phyloP scores from a whole-genome alignment of 805 yeast species.

The Wickerhamiella australiensis region DNA sequence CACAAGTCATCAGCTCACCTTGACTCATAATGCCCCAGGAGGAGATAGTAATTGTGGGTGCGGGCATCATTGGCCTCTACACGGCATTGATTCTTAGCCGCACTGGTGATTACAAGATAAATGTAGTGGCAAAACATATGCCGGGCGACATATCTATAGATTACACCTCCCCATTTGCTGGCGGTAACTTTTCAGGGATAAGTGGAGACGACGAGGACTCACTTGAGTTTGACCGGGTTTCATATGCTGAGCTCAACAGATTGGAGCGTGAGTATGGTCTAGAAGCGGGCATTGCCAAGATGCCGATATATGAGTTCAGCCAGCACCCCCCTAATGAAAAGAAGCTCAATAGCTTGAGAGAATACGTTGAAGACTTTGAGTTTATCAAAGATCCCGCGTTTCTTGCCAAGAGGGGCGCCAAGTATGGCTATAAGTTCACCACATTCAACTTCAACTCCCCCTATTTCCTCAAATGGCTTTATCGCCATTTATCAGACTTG shows the following conservation, averaged over 20 bases:
- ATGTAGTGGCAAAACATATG: slow-evolving; percentile 49
- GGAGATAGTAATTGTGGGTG: slow-evolving; percentile 32
- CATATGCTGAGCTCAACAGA: slow-evolving; percentile 38
- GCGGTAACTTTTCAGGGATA: slow-evolving; percentile 49
- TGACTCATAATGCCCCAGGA: slow-evolving; percentile 1
- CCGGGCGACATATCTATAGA: slow-evolving; percentile 70
- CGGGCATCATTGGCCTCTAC: slow-evolving; percentile 59
- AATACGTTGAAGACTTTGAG: slow-evolving; percentile 40
- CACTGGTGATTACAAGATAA: slow-evolving; percentile 34
- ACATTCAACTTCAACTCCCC: slow-evolving; percentile 71
- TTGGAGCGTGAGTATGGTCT: slow-evolving; percentile 42
- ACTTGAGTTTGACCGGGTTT: slow-evolving; percentile 41
- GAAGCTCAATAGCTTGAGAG: slow-evolving; percentile 38
- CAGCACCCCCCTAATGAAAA: slow-evolving; percentile 36
- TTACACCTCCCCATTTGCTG: slow-evolving; percentile 77
- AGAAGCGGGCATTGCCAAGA: slow-evolving; percentile 41
- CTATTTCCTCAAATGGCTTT: slow-evolving; percentile 39
- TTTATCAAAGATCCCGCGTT: slow-evolving; percentile 28
- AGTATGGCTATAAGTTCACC: slow-evolving; percentile 42
- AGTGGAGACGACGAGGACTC: slow-evolving; percentile 46
- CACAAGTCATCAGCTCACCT: not conserved
- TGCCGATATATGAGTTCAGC: slow-evolving; percentile 50
- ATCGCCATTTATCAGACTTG: slow-evolving; percentile 32
- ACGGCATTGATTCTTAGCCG: slow-evolving; percentile 42
- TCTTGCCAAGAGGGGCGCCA: slow-evolving; percentile 39